These are phyloP conservation scores for Trichoderma erinaceum DNA, from an alignment of 495 filamentous ascomycete species.

Conservation along the genomic window DNA sequence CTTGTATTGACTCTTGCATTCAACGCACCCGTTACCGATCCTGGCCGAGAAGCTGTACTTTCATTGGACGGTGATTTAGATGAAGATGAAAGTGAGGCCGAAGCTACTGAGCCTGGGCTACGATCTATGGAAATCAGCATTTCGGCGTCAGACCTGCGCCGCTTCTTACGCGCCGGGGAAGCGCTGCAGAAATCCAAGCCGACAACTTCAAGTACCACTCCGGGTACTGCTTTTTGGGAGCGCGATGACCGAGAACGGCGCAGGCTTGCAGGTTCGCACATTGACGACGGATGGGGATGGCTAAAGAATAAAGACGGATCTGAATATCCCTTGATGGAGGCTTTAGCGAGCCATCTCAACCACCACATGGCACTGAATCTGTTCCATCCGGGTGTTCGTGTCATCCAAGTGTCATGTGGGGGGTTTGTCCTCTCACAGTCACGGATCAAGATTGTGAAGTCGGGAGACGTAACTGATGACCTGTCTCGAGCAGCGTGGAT, in stretches of 20 bases:
- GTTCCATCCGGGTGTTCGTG: slow-evolving; percentile 39
- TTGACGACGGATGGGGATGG: slow-evolving; percentile 46
- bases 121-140: slow-evolving; percentile 40
- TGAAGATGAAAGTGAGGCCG: not conserved
- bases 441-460: slow-evolving; percentile 37
- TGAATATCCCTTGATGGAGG: slow-evolving; percentile 37
- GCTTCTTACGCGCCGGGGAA: slow-evolving; percentile 25
- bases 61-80: not conserved
- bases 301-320: slow-evolving; percentile 17
- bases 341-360: slow-evolving; percentile 34
- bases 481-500: slow-evolving; percentile 14
- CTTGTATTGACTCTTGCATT: slow-evolving; percentile 38
- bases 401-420: slow-evolving; percentile 38
- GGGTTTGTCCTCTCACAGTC: slow-evolving; percentile 41
- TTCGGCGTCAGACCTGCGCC: slow-evolving; percentile 29
- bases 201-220: not conserved
- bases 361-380: slow-evolving; percentile 37
- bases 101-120: slow-evolving; percentile 25
- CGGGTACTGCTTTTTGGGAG: slow-evolving; percentile 23
- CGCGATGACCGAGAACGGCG: slow-evolving; percentile 28
- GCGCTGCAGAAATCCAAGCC: slow-evolving; percentile 7
- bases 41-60: not conserved
- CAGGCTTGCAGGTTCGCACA: slow-evolving; percentile 31
- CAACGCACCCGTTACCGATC: slow-evolving; percentile 24
- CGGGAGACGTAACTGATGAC: slow-evolving; percentile 12